These are phyloP conservation scores for Vigna mungo DNA, from an alignment of 306 rosid genomes.

Conservation along the genomic window DNA sequence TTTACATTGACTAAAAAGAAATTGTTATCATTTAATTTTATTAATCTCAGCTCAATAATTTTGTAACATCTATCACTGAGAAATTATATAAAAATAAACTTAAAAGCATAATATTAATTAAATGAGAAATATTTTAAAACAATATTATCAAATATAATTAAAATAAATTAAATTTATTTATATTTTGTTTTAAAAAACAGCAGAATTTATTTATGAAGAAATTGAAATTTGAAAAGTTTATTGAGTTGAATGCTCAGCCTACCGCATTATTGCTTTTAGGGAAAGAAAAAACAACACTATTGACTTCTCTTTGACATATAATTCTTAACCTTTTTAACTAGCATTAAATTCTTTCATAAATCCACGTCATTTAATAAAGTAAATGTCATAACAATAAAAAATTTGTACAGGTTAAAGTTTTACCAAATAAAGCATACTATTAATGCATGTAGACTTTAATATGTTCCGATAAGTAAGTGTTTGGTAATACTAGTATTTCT, in stretches of 20 bases:
- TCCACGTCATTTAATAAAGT: background rate
- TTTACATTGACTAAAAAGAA: no score
- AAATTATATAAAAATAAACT: no score
- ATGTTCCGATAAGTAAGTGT: background rate
- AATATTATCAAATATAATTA: no score
- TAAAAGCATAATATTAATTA: no score
- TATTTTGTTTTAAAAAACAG: no score
- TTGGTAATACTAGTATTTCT: no score
- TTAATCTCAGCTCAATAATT: no score
- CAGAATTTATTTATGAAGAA: background rate
- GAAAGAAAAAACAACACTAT: background rate
- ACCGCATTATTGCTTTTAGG: background rate
- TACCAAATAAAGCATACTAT: constrained; percentile 1
- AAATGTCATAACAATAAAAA: background rate
- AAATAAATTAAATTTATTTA: no score
- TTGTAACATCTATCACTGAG: no score
- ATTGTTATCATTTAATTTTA: no score
- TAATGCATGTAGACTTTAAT: background rate
- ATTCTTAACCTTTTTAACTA: background rate
- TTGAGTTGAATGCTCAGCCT: background rate
- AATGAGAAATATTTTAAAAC: no score
- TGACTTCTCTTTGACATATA: background rate
- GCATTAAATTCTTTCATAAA: background rate
- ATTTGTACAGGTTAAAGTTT: background rate
- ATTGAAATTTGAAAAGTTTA: background rate